phyloP scores from a whole-genome alignment of 768 basidiomycete species.

The Leccinum variicolor region DNA sequence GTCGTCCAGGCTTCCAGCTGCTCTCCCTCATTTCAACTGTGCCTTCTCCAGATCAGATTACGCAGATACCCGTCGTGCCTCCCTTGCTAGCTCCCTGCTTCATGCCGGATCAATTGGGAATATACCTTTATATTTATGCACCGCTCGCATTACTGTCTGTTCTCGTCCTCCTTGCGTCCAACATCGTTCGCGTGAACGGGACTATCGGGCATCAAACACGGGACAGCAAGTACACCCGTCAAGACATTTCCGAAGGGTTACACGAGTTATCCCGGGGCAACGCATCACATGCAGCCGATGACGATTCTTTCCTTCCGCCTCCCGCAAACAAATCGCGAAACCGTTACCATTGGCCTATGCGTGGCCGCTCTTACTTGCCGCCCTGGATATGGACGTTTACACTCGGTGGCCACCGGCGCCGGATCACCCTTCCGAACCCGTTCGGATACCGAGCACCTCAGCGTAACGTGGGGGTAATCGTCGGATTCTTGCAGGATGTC shows the following conservation, averaged over 20 bases:
- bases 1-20: conserved; percentile 84
- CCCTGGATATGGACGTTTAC: conserved; percentile 26
- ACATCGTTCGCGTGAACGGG: conserved; percentile 16
- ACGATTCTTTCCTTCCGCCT: conserved; percentile 16
- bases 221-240: conserved; percentile 8
- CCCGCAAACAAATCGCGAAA: conserved; percentile 15
- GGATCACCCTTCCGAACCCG: conserved; percentile 20
- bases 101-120: conserved; percentile 80
- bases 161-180: conserved; percentile 36
- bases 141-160: conserved; percentile 66
- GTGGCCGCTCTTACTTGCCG: conserved; percentile 13
- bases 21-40: conserved; percentile 61
- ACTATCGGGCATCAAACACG: conserved; percentile 3
- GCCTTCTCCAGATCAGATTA: conserved; percentile 26
- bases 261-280: conserved; percentile 10
- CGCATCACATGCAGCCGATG: not conserved
- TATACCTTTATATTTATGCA: conserved; percentile 71
- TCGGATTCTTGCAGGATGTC: conserved; percentile 31
- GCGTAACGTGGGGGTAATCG: conserved; percentile 25
- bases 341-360: not conserved
- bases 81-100: conserved; percentile 64
- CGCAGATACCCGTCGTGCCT: conserved; percentile 28
- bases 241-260: conserved; percentile 4
- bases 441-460: conserved; percentile 10
- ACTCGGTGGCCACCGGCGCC: conserved; percentile 22